A percentile compares a stretch with the other conserved stretches of the same genome.
Evolutionary conservation across 257 asterid species (phyloP).

Genomic region (Penstemon davidsonii): DNA sequence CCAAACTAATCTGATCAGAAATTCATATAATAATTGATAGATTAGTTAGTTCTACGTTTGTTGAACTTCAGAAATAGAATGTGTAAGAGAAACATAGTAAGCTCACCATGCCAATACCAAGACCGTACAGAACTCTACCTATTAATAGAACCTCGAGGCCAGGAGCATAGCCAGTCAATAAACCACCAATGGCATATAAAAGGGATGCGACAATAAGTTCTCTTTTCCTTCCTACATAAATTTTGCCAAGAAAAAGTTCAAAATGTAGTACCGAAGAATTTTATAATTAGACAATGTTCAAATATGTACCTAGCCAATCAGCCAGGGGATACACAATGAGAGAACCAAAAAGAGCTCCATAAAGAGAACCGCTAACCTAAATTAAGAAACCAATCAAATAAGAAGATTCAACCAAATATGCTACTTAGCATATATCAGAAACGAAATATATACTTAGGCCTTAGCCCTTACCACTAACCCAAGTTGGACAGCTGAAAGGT

Average conservation of each 20-base stretch:
- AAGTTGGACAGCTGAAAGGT: conserved; percentile 84
- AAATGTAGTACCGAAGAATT: conserved; percentile 18
- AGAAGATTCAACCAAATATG: conserved; percentile 26
- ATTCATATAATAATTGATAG: conserved; percentile 13
- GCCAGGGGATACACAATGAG: conserved; percentile 74
- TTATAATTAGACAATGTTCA: conserved; percentile 2
- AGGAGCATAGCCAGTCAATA: conserved; percentile 83
- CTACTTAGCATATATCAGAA: conserved; percentile 35
- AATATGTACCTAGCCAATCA: conserved; percentile 83
- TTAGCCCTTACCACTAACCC: conserved; percentile 82
- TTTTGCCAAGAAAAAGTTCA: conserved; percentile 11
- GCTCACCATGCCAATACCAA: conserved; percentile 92
- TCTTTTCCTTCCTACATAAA: conserved; percentile 78
- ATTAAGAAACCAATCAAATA: conserved; percentile 29
- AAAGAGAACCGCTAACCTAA: conserved; percentile 97
- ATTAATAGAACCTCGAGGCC: conserved; percentile 71
- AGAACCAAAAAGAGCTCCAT: conserved; percentile 97
- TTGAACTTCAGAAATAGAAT: conserved; percentile 11
- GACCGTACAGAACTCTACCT: conserved; percentile 83
- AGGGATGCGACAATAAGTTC: conserved; percentile 80
- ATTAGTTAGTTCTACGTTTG: conserved; percentile 13
- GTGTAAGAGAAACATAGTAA: conserved; percentile 21
- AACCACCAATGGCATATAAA: conserved; percentile 66
- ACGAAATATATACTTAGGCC: conserved; percentile 18
- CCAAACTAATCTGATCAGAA: conserved; percentile 32